Evolutionary conservation across 148 eudicot genomes (phyloP).

Genomic region (Chenopodium berlandieri): DNA sequence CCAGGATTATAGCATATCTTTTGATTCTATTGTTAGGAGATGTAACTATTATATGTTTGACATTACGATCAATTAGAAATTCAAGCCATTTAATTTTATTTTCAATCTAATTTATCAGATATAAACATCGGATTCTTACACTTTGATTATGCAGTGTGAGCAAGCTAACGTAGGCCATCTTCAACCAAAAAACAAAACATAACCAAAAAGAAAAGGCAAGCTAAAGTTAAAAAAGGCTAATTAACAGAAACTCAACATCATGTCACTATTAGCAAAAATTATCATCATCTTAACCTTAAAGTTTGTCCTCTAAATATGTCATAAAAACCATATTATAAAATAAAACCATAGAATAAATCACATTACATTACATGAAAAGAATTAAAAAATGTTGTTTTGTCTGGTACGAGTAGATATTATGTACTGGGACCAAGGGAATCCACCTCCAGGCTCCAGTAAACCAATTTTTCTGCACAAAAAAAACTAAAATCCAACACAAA

Average conservation of each 20-base stretch:
- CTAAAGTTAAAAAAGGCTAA: not conserved
- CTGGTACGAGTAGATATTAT: constrained; percentile 1
- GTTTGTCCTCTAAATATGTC: not conserved
- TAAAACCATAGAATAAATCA: not conserved
- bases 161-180: not conserved
- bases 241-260: constrained; percentile 8
- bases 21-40: too few relatives aligned
- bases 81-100: too few relatives aligned
- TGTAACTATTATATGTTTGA: too few relatives aligned
- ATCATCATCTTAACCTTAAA: constrained; percentile 9
- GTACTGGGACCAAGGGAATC: constrained; percentile 25
- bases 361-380: not conserved
- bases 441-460: constrained; percentile 25
- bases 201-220: not conserved
- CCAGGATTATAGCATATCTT: too few relatives aligned
- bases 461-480: not conserved
- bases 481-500: constrained; percentile 1
- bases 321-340: not conserved
- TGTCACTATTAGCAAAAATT: not conserved
- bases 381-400: constrained; percentile 12
- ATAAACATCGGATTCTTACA: constrained; percentile 21
- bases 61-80: too few relatives aligned
- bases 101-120: too few relatives aligned
- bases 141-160: not conserved
- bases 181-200: not conserved